Evolutionary conservation across 1,284 basidiomycete species (phyloP).

Genomic region (Puccinia triticina): DNA sequence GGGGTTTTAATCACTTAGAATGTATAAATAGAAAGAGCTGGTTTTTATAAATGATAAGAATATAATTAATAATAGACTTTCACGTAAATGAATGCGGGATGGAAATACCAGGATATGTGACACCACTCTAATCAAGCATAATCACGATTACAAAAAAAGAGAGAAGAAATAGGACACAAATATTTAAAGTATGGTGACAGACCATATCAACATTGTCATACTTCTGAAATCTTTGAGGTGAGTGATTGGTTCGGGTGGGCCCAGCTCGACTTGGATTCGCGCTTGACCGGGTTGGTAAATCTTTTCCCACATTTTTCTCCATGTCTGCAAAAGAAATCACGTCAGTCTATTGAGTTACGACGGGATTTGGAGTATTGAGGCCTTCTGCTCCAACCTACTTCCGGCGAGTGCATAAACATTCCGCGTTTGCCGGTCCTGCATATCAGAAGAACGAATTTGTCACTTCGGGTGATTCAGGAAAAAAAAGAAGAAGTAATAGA

Average conservation of each 20-base stretch:
- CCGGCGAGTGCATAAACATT: conserved; percentile 49
- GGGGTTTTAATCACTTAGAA: no score
- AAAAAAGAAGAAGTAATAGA: not conserved
- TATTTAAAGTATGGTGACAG: conserved; percentile 33
- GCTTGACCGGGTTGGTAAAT: conserved; percentile 32
- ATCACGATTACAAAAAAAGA: conserved; percentile 9
- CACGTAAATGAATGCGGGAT: conserved; percentile 2
- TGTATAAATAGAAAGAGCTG: no score
- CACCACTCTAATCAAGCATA: not conserved
- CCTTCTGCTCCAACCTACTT: conserved; percentile 1
- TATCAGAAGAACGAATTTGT: not conserved
- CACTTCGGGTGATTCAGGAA: not conserved
- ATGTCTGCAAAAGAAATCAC: conserved; percentile 18
- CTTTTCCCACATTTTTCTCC: conserved; percentile 46
- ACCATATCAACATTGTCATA: conserved; percentile 49
- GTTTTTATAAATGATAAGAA: not conserved
- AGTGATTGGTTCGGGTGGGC: conserved; percentile 42
- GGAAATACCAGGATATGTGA: not conserved
- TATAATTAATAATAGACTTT: not conserved
- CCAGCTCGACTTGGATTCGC: conserved; percentile 34
- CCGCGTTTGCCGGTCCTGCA: conserved; percentile 38
- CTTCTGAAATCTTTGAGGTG: conserved; percentile 41
- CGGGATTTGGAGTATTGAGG: not conserved
- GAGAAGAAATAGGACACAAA: not conserved
- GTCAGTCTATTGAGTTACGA: not conserved